These are phyloP conservation scores for Silene uniflora DNA, from an alignment of 148 eudicot genomes.

Conservation along the genomic window DNA sequence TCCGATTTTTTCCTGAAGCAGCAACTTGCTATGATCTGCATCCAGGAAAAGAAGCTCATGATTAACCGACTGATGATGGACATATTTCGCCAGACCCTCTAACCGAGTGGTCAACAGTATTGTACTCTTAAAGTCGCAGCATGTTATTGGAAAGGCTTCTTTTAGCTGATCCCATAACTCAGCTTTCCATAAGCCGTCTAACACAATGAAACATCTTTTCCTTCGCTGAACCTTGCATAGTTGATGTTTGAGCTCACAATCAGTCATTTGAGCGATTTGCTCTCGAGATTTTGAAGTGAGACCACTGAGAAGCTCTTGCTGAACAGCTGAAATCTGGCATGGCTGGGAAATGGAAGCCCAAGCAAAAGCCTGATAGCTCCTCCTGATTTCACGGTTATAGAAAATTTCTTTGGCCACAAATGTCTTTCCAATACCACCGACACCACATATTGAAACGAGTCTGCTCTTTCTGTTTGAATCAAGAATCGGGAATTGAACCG, in stretches of 20 bases:
- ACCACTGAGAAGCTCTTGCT: slow-evolving; percentile 19
- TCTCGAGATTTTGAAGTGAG: slow-evolving; percentile 17
- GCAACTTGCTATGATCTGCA: not conserved
- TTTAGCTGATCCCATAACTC: slow-evolving; percentile 21
- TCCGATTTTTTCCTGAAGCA: not conserved
- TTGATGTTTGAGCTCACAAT: slow-evolving; percentile 16
- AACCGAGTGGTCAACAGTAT: slow-evolving; percentile 8
- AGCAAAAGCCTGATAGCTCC: slow-evolving; percentile 23
- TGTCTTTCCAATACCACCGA: slow-evolving; percentile 29
- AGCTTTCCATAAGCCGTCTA: slow-evolving; percentile 22
- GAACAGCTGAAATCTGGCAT: slow-evolving; percentile 17
- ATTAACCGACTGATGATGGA: not conserved
- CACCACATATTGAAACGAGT: slow-evolving; percentile 20
- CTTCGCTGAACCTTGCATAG: slow-evolving; percentile 12
- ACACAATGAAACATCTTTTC: slow-evolving; percentile 19
- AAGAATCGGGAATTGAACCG: not conserved
- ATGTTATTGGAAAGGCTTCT: slow-evolving; percentile 17
- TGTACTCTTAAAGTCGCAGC: not conserved
- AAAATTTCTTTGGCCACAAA: slow-evolving; percentile 22
- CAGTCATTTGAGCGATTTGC: slow-evolving; percentile 20
- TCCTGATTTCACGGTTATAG: slow-evolving; percentile 12
- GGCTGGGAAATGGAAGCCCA: slow-evolving; percentile 26
- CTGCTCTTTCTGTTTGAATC: not conserved
- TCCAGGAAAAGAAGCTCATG: not conserved
- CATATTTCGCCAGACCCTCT: not conserved